Evolutionary conservation across 2,329 filamentous ascomycete genomes (phyloP).

Genomic region (Monilinia vaccinii-corymbosi): DNA sequence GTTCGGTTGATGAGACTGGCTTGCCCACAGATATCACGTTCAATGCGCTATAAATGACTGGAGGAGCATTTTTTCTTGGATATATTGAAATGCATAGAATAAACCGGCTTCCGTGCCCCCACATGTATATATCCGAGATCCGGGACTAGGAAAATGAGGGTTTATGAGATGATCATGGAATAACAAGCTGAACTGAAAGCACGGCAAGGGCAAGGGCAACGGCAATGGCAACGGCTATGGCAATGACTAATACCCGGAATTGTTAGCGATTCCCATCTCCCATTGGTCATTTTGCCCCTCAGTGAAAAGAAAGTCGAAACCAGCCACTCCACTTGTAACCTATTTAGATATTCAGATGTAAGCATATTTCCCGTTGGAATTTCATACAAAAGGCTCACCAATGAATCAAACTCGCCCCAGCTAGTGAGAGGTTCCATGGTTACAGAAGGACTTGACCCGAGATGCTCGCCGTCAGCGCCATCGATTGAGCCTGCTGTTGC

Average conservation of each 20-base stretch:
- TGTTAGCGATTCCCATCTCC: slow-evolving; percentile 7
- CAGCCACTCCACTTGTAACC: slow-evolving; percentile 17
- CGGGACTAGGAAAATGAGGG: slow-evolving; percentile 1
- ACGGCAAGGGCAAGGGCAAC: neutral
- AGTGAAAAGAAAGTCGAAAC: slow-evolving; percentile 14
- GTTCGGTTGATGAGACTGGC: neutral
- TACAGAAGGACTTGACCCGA: slow-evolving; percentile 14
- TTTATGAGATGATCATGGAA: neutral
- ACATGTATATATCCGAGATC: slow-evolving; percentile 5
- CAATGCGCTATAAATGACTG: slow-evolving; percentile 1
- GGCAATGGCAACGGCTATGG: no score
- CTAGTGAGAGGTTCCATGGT: slow-evolving; percentile 20
- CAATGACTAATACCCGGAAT: neutral
- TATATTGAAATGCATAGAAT: neutral
- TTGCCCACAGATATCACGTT: neutral
- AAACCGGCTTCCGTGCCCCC: neutral
- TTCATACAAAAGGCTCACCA: slow-evolving; percentile 14
- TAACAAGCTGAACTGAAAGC: neutral
- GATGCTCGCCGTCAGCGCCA: neutral
- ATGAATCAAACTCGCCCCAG: slow-evolving; percentile 28
- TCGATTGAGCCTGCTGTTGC: slow-evolving; percentile 10
- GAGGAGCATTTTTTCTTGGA: neutral
- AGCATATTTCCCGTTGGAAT: neutral
- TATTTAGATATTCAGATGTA: slow-evolving; percentile 6
- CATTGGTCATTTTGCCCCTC: slow-evolving; percentile 11